Percentiles rank a stretch among this genome's conserved stretches.
Evolutionary conservation across 2,329 filamentous ascomycete species (phyloP).

Genomic region (Dendrostoma leiphaemia): DNA sequence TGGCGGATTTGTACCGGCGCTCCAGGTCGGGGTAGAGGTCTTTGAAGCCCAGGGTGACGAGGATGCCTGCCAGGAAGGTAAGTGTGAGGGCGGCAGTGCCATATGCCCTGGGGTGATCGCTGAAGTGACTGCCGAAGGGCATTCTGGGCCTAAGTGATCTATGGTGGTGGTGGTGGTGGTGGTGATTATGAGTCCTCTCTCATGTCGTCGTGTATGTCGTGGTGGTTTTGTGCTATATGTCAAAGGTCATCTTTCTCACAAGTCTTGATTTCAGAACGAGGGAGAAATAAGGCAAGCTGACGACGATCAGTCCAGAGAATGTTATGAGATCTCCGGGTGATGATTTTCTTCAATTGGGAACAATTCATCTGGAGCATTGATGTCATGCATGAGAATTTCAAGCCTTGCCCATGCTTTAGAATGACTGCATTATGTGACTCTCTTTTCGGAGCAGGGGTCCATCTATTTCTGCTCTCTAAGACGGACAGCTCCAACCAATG

Average conservation of each 20-base stretch:
- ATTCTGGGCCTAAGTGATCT: constrained; percentile 44
- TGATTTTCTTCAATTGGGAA: too few relatives aligned
- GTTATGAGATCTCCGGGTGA: background rate
- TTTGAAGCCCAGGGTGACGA: constrained; percentile 75
- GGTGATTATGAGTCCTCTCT: background rate
- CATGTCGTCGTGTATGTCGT: background rate
- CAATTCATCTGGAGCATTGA: background rate
- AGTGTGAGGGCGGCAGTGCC: constrained; percentile 64
- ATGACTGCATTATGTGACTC: too few relatives aligned
- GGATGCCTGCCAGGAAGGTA: constrained; percentile 75
- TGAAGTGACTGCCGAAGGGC: constrained; percentile 42
- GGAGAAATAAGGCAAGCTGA: too few relatives aligned
- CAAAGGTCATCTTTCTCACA: too few relatives aligned
- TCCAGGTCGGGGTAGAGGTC: constrained; percentile 77
- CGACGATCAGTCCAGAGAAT: too few relatives aligned
- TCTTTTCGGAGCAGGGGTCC: too few relatives aligned
- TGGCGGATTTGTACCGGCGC: constrained; percentile 50
- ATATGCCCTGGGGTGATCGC: constrained; percentile 60
- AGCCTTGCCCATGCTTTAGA: too few relatives aligned
- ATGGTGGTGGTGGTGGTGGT: background rate
- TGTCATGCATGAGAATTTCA: constrained; percentile 1
- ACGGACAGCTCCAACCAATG: too few relatives aligned
- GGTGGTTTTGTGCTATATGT: too few relatives aligned
- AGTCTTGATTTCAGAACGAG: too few relatives aligned
- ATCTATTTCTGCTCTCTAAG: too few relatives aligned